phyloP scores from a whole-genome alignment of 495 filamentous ascomycete species.

The Lophiostoma macrostomum region DNA sequence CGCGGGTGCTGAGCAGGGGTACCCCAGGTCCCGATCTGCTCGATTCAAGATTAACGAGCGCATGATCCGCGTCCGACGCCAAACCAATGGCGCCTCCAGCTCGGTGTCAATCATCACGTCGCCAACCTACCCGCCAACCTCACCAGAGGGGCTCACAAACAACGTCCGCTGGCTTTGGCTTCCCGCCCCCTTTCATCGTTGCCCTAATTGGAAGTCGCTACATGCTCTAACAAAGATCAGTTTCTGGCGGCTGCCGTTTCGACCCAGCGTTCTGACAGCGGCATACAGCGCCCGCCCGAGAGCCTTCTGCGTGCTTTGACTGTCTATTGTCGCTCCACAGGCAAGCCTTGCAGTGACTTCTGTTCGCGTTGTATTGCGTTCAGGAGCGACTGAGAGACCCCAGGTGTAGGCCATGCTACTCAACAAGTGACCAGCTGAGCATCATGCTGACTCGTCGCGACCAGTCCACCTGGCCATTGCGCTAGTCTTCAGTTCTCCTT shows the following conservation, averaged over 20 bases:
- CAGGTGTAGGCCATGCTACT: too few relatives aligned
- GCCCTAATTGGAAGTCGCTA: conserved; percentile 6
- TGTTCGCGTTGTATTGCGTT: too few relatives aligned
- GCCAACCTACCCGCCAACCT: conserved; percentile 15
- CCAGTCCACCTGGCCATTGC: too few relatives aligned
- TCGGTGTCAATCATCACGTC: background rate
- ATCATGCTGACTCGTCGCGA: conserved; percentile 1
- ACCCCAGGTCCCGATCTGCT: conserved; percentile 15
- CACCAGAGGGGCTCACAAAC: conserved; percentile 1
- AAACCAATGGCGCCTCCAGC: conserved; percentile 13
- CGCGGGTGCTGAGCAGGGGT: background rate
- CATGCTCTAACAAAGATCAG: too few relatives aligned
- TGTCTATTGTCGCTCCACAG: too few relatives aligned
- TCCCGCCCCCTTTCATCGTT: conserved; percentile 7
- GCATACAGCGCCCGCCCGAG: too few relatives aligned
- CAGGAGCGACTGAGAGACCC: too few relatives aligned
- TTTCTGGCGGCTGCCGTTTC: too few relatives aligned
- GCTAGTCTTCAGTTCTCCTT: background rate
- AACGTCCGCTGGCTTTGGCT: background rate
- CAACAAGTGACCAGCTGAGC: background rate
- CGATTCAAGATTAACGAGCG: conserved; percentile 29
- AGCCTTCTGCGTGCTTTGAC: too few relatives aligned
- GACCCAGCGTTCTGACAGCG: too few relatives aligned
- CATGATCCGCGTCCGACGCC: conserved; percentile 16
- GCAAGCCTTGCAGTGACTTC: too few relatives aligned